A percentile compares a stretch with the other conserved stretches of the same genome.
Evolutionary conservation across 768 basidiomycete species (phyloP).

Genomic region (Pisolithus marmoratus): DNA sequence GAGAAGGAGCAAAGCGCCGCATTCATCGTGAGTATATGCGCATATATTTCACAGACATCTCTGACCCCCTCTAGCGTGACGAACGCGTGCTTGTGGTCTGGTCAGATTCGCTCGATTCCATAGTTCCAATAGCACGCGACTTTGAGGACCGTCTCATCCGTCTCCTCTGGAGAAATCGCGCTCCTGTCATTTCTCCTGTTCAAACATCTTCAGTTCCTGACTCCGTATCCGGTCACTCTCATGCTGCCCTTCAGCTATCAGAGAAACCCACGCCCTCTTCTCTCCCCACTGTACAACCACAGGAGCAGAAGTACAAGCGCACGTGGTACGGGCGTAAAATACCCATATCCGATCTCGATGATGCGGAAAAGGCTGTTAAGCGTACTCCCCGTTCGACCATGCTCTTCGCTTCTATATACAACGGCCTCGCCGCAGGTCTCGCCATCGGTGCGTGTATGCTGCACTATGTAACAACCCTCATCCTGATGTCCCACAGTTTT

Average conservation of each 20-base stretch:
- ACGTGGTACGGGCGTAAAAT: conserved; percentile 62
- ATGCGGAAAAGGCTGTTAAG: conserved; percentile 17
- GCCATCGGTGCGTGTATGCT: conserved; percentile 10
- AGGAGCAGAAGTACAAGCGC: conserved; percentile 31
- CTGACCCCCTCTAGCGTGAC: conserved; percentile 47
- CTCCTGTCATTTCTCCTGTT: conserved; percentile 16
- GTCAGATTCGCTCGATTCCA: conserved; percentile 73
- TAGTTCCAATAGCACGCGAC: conserved; percentile 48
- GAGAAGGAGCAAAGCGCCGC: conserved; percentile 40
- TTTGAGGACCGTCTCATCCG: conserved; percentile 55
- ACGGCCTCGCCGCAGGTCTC: conserved; percentile 23
- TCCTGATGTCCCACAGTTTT: conserved; percentile 39
- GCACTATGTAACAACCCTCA: not conserved
- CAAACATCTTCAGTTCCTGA: conserved; percentile 21
- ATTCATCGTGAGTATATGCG: conserved; percentile 57
- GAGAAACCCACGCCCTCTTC: conserved; percentile 12
- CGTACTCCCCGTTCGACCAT: conserved; percentile 12
- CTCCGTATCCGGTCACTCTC: conserved; percentile 36
- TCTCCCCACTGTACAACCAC: conserved; percentile 7
- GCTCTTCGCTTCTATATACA: conserved; percentile 23
- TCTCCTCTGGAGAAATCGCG: conserved; percentile 45
- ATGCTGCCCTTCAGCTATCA: conserved; percentile 12
- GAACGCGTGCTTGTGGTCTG: conserved; percentile 83
- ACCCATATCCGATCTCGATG: conserved; percentile 28
- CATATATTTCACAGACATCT: not conserved